phyloP scores from a whole-genome alignment of 257 asterid genomes.

The Echium plantagineum region DNA sequence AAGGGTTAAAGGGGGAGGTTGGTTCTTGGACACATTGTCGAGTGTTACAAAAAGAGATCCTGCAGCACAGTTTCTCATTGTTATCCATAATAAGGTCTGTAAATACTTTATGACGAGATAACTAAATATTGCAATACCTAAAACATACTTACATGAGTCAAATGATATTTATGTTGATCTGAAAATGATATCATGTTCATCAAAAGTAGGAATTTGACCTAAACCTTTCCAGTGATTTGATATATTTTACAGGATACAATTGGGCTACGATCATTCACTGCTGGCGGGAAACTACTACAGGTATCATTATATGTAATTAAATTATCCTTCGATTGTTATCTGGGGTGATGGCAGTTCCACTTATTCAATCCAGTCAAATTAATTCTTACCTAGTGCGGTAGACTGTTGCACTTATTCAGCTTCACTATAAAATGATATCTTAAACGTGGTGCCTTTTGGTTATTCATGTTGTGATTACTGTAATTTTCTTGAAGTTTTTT shows the following conservation, averaged over 20 bases:
- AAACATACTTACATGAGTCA: background rate
- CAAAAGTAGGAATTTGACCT: background rate
- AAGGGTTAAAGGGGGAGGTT: conserved; percentile 92
- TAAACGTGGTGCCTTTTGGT: too few relatives aligned
- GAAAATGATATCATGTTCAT: background rate
- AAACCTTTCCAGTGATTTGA: background rate
- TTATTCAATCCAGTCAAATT: background rate
- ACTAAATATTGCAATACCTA: background rate
- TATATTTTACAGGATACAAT: conserved; percentile 64
- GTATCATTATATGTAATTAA: conserved; percentile 22
- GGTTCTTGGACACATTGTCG: conserved; percentile 89
- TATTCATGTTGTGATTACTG: background rate
- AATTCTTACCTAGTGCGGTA: background rate
- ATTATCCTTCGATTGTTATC: background rate
- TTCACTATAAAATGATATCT: too few relatives aligned
- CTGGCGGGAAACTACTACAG: conserved; percentile 98
- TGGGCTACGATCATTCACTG: conserved; percentile 94
- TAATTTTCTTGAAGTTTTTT: too few relatives aligned
- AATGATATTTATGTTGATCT: background rate
- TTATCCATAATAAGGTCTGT: conserved; percentile 73
- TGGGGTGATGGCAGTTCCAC: background rate
- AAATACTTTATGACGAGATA: background rate
- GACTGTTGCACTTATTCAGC: background rate
- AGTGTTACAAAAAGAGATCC: conserved; percentile 92
- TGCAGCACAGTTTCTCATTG: conserved; percentile 94